Evolutionary conservation across 495 filamentous ascomycete genomes (phyloP).

Genomic region (Penicillium angulare): DNA sequence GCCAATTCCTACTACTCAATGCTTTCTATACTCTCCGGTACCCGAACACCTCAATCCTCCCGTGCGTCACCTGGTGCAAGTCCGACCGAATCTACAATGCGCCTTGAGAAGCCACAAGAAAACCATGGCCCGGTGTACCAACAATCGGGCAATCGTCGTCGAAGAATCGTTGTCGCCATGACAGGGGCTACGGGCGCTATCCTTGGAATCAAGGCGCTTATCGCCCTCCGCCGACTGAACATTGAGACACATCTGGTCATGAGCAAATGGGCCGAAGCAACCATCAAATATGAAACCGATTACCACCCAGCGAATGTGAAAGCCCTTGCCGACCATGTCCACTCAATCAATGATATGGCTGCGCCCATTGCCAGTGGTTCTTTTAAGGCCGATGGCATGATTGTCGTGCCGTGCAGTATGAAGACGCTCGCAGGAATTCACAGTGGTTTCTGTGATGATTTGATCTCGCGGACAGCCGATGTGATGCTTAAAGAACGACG

Average conservation of each 20-base stretch:
- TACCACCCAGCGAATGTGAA: conserved; percentile 31
- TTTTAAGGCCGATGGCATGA: conserved; percentile 39
- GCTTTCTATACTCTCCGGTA: not conserved
- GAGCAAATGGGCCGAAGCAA: conserved; percentile 44
- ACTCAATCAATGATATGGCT: conserved; percentile 38
- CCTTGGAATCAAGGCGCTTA: conserved; percentile 36
- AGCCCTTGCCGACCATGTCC: conserved; percentile 37
- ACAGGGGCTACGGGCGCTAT: conserved; percentile 43
- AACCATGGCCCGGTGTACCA: not conserved
- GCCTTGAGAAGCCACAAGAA: not conserved
- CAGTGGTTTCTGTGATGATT: conserved; percentile 31
- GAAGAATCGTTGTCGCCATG: conserved; percentile 41
- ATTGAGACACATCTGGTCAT: conserved; percentile 45
- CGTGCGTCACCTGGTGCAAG: not conserved
- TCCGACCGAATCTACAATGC: not conserved
- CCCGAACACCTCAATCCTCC: not conserved
- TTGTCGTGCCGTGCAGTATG: conserved; percentile 42
- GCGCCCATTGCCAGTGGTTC: conserved; percentile 37
- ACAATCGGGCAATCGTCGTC: conserved; percentile 4
- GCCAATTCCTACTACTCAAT: no score
- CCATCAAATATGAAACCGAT: conserved; percentile 45
- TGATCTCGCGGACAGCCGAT: conserved; percentile 47
- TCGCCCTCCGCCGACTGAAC: conserved; percentile 34
- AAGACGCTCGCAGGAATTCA: conserved; percentile 36
- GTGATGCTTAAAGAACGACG: conserved; percentile 48